Evolutionary conservation across 225 moss, liverwort and hornwort genomes (phyloP).

Genomic region (Sphagnum contortum): DNA sequence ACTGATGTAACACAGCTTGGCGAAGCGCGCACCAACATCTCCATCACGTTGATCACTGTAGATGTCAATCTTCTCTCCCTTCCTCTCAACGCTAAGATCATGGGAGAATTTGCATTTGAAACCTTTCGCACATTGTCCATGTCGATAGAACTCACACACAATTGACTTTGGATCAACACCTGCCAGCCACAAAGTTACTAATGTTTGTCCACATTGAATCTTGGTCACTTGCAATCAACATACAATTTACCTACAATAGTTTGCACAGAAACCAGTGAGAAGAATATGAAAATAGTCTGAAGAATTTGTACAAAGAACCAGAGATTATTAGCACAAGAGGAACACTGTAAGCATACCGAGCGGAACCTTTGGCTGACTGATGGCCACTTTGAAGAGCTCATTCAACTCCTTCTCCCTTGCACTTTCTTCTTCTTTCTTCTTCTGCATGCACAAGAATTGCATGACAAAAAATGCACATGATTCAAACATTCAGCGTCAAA

Average conservation of each 20-base stretch:
- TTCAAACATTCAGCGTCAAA: too few relatives aligned
- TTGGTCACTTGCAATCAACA: too few relatives aligned
- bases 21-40: conserved; percentile 21
- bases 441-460: conserved; percentile 28
- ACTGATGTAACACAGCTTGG: too few relatives aligned
- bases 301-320: too few relatives aligned
- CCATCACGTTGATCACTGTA: conserved; percentile 94
- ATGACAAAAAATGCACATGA: too few relatives aligned
- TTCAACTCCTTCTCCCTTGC: conserved; percentile 91
- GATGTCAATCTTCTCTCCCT: conserved; percentile 98
- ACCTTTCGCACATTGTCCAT: conserved; percentile 93
- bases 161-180: conserved; percentile 98
- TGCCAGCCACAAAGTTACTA: conserved; percentile 8
- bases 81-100: conserved; percentile 89
- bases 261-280: too few relatives aligned
- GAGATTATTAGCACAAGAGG: too few relatives aligned
- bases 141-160: conserved; percentile 93
- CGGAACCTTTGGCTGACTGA: conserved; percentile 98
- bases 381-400: conserved; percentile 97
- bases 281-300: too few relatives aligned
- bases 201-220: too few relatives aligned
- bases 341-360: conserved; percentile 32
- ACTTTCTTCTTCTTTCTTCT: conserved; percentile 89
- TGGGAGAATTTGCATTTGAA: conserved; percentile 99
- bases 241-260: too few relatives aligned